Conservation (phyloP, 306 rosid species). For the Styphnolobium japonicum region DNA sequence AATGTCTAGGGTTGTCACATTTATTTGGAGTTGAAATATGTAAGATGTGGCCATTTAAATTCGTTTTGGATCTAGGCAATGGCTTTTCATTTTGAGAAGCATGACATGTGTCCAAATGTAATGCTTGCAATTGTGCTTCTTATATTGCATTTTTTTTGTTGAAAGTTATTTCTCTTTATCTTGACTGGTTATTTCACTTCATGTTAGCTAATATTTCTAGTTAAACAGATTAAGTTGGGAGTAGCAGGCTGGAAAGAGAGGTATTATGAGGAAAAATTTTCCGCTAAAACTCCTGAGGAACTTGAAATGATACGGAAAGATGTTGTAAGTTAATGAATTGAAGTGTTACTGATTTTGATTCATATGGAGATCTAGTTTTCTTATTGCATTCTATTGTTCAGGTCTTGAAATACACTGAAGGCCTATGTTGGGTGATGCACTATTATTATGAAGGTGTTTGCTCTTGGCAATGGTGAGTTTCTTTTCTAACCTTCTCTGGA, state of each 20-base stretch:
- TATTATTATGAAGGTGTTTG: slow-evolving; percentile 98
- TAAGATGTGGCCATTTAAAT: not conserved
- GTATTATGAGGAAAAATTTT: slow-evolving; percentile 87
- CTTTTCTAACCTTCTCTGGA: not conserved
- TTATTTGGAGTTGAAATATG: not conserved
- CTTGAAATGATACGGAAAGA: slow-evolving; percentile 75
- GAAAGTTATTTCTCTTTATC: not conserved
- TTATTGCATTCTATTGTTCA: slow-evolving; percentile 31
- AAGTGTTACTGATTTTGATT: slow-evolving; percentile 20
- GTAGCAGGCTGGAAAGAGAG: slow-evolving; percentile 96
- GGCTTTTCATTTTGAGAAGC: not conserved
- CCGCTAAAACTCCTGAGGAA: slow-evolving; percentile 80
- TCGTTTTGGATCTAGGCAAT: not conserved
- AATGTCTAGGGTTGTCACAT: not conserved
- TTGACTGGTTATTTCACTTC: not conserved
- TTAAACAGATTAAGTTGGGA: slow-evolving; percentile 76
- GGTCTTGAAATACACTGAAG: slow-evolving; percentile 96
- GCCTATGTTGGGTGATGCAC: slow-evolving; percentile 96
- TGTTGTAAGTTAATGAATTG: slow-evolving; percentile 66
- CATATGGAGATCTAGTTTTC: slow-evolving; percentile 18
- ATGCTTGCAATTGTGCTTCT: not conserved
- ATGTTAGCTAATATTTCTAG: not conserved
- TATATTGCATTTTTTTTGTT: not conserved
- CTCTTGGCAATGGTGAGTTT: slow-evolving; percentile 94
- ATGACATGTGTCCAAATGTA: not conserved